Evolutionary conservation across 345 rosid genomes (phyloP).

Genomic region (Eucalyptus regnans): DNA sequence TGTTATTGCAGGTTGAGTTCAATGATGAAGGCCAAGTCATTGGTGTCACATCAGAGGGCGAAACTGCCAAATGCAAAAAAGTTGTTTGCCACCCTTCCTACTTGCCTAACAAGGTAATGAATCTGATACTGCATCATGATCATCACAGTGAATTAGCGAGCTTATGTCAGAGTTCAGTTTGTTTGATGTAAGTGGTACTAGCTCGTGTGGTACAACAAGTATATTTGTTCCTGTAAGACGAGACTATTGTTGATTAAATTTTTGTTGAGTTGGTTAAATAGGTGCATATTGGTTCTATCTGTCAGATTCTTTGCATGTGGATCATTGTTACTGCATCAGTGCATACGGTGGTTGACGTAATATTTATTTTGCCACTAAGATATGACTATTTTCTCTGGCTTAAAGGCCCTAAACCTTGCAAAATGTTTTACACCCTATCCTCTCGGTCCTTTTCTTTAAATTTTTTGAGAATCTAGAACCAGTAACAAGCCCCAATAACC

Average conservation of each 20-base stretch:
- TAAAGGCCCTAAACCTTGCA: not conserved
- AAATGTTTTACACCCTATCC: not conserved
- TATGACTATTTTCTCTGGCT: not conserved
- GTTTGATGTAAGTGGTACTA: not conserved
- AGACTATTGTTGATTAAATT: not conserved
- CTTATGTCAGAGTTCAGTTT: not conserved
- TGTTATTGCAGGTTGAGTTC: constrained; percentile 63
- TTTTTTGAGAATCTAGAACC: not conserved
- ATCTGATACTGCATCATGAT: not conserved
- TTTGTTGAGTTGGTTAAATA: not conserved
- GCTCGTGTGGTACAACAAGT: not conserved
- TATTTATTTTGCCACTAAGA: not conserved
- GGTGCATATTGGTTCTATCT: not conserved
- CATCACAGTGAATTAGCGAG: not conserved
- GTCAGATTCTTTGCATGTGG: not conserved
- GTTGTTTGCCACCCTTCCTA: constrained; percentile 98
- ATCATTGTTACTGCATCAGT: not conserved
- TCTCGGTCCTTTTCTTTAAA: not conserved
- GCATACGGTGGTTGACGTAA: not conserved
- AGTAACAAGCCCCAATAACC: not conserved
- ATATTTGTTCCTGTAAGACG: not conserved
- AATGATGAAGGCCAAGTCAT: constrained; percentile 72
- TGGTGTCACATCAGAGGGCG: constrained; percentile 98
- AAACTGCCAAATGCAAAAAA: constrained; percentile 96
- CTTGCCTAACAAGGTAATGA: constrained; percentile 68